Conservation (phyloP, 495 filamentous ascomycete species). For the Penicillium macrosclerotiorum region DNA sequence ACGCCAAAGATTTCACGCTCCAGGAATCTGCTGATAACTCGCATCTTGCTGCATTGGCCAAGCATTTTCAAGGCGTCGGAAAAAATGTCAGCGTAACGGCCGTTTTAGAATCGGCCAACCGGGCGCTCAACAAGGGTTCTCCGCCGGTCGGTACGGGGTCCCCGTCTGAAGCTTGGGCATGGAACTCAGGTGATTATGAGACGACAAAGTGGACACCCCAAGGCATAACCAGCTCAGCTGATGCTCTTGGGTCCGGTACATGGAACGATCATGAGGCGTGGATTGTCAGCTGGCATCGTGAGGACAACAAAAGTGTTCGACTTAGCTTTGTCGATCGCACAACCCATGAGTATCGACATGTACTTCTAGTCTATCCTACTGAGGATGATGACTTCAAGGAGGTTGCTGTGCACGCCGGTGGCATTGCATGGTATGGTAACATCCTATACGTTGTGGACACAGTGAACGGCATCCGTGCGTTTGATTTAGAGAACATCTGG, state of each 20-base stretch:
- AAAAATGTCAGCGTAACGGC: conserved; percentile 28
- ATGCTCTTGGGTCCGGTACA: conserved; percentile 29
- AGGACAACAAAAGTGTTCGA: conserved; percentile 29
- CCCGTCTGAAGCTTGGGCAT: conserved; percentile 23
- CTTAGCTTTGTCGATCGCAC: conserved; percentile 35
- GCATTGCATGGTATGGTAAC: conserved; percentile 35
- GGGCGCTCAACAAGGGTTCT: conserved; percentile 24
- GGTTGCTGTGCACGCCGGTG: conserved; percentile 30
- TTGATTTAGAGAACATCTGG: conserved; percentile 33
- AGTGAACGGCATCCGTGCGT: conserved; percentile 26
- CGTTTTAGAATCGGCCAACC: conserved; percentile 36
- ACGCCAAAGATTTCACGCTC: conserved; percentile 9
- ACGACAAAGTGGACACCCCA: conserved; percentile 39
- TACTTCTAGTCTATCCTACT: conserved; percentile 33
- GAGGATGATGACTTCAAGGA: conserved; percentile 27
- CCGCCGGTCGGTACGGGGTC: conserved; percentile 19
- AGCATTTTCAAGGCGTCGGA: conserved; percentile 13
- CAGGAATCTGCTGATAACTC: conserved; percentile 15
- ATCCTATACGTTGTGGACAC: conserved; percentile 35
- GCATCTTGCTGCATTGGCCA: conserved; percentile 14
- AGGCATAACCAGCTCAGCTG: conserved; percentile 37
- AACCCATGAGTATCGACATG: conserved; percentile 37
- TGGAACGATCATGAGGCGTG: conserved; percentile 33
- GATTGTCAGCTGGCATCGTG: conserved; percentile 39
- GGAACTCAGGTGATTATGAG: conserved; percentile 31